These are phyloP conservation scores for Trichoderma aggressivum DNA, from an alignment of 2,329 filamentous ascomycete species.

Conservation along the genomic window DNA sequence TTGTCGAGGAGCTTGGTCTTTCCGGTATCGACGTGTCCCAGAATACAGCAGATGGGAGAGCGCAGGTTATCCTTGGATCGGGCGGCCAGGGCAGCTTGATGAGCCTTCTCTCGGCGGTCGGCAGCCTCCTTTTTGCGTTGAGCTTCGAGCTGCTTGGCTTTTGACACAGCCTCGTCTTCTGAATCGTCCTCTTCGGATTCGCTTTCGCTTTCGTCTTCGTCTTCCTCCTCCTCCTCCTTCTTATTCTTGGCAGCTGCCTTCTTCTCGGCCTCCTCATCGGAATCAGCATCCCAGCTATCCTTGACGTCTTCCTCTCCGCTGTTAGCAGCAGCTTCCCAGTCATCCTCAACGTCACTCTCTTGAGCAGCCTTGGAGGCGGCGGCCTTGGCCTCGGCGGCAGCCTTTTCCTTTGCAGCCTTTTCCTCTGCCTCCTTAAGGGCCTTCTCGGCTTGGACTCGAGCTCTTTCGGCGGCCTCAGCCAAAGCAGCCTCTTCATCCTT, in stretches of 20 bases:
- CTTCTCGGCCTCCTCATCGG: conserved; percentile 63
- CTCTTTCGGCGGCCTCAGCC: conserved; percentile 74
- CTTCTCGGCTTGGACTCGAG: conserved; percentile 64
- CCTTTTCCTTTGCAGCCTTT: conserved; percentile 56
- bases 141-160: conserved; percentile 67
- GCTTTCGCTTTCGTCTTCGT: conserved; percentile 20
- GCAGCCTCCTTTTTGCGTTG: conserved; percentile 85
- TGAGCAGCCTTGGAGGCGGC: conserved; percentile 53
- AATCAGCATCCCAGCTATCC: conserved; percentile 91
- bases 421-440: conserved; percentile 60
- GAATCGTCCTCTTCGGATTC: conserved; percentile 47
- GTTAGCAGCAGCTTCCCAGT: conserved; percentile 84
- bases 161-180: conserved; percentile 72
- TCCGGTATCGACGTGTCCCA: conserved; percentile 98
- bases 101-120: conserved; percentile 81
- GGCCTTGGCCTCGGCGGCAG: conserved; percentile 53
- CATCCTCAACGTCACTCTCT: conserved; percentile 66
- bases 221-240: conserved; percentile 24
- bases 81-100: conserved; percentile 87
- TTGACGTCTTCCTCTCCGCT: conserved; percentile 68
- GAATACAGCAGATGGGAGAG: conserved; percentile 98
- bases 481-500: conserved; percentile 75
- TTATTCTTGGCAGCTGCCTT: conserved; percentile 29
- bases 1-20: conserved; percentile 99
- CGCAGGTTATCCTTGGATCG: conserved; percentile 91